Conservation (phyloP, 2,329 filamentous ascomycete species). For the Botrytis fabae region DNA sequence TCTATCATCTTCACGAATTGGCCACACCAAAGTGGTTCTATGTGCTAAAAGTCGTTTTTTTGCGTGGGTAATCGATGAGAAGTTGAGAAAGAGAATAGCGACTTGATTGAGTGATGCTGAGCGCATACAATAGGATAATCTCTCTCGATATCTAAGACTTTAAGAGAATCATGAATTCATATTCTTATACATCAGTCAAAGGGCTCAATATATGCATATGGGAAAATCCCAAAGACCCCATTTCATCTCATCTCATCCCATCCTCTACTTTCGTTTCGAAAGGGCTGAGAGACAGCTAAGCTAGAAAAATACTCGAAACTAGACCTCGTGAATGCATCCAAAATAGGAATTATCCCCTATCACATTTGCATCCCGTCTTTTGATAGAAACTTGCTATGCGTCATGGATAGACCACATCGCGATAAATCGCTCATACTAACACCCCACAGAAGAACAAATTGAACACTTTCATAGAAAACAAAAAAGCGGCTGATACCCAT, state of each 20-base stretch:
- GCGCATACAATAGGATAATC: background rate
- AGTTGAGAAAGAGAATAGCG: background rate
- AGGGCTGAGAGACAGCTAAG: background rate
- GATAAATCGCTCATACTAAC: constrained; percentile 7
- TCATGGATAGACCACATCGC: background rate
- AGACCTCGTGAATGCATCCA: background rate
- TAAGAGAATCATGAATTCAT: background rate
- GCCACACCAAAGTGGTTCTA: background rate
- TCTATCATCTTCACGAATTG: background rate
- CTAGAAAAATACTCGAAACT: too few species aligned
- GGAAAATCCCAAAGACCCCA: too few species aligned
- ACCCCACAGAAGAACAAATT: background rate
- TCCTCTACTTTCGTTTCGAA: background rate
- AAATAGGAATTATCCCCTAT: background rate
- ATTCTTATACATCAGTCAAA: background rate
- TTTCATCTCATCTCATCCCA: background rate
- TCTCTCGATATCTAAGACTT: background rate
- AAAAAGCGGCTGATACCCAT: background rate
- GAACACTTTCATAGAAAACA: background rate
- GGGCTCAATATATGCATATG: background rate
- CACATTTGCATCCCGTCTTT: background rate
- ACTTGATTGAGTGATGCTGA: background rate
- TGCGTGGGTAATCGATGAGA: background rate
- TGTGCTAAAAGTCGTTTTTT: background rate
- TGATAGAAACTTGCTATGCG: background rate